Conservation (phyloP, 352 stramenopile species). For the Halophytophthora polymorphica region DNA sequence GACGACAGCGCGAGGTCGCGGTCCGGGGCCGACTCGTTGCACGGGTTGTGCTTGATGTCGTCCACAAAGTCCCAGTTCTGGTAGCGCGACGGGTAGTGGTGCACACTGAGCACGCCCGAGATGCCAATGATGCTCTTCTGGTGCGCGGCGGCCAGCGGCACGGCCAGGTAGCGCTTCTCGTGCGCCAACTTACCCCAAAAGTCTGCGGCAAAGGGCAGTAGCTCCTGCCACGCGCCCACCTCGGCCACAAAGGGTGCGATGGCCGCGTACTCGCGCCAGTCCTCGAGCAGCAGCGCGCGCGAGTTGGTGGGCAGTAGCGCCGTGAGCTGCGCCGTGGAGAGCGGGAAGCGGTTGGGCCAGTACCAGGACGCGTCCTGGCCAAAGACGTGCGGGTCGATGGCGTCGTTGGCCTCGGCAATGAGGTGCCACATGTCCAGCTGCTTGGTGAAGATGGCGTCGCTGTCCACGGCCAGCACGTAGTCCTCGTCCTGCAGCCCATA, state of each 20-base stretch:
- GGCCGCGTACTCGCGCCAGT: conserved; percentile 72
- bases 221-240: conserved; percentile 39
- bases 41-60: conserved; percentile 75
- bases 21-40: conserved; percentile 31
- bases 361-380: conserved; percentile 84
- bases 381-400: conserved; percentile 55
- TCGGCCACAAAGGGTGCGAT: conserved; percentile 75
- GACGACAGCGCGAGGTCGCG: conserved; percentile 52
- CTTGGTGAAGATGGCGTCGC: conserved; percentile 81
- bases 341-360: conserved; percentile 45
- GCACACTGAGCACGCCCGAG: conserved; percentile 66
- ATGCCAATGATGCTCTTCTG: conserved; percentile 51
- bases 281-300: conserved; percentile 32
- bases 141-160: conserved; percentile 70
- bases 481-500: conserved; percentile 44
- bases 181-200: conserved; percentile 49
- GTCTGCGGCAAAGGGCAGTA: conserved; percentile 45
- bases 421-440: conserved; percentile 72
- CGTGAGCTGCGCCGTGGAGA: conserved; percentile 33
- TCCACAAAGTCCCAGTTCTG: conserved; percentile 88
- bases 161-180: conserved; percentile 59
- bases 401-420: conserved; percentile 59
- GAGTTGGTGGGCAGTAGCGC: conserved; percentile 43
- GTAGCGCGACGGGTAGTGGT: conserved; percentile 78
- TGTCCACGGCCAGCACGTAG: conserved; percentile 79